Conservation (phyloP, 2,329 filamentous ascomycete species). For the Botrytis porri region DNA sequence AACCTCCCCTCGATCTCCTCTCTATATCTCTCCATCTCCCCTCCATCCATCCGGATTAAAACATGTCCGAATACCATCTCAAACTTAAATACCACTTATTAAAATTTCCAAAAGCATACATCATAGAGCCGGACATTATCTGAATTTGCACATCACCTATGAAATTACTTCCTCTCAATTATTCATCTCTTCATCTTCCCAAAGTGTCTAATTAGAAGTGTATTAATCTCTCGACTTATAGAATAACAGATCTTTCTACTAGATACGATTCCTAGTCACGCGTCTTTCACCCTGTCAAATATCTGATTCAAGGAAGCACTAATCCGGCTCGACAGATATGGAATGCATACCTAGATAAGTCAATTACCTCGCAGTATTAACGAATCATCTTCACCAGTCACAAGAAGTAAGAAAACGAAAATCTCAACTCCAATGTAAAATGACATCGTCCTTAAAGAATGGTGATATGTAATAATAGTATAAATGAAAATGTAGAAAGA, state of each 20-base stretch:
- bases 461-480: not conserved
- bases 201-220: not conserved
- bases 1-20: no score
- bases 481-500: not conserved
- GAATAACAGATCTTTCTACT: not conserved
- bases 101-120: no score
- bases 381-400: not conserved
- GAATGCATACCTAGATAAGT: no score
- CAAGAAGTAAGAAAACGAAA: not conserved
- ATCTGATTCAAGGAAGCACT: not conserved
- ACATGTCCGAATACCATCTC: no score
- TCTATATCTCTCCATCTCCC: no score
- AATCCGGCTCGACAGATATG: not conserved
- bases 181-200: no score
- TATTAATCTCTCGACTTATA: not conserved
- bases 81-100: no score
- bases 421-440: not conserved
- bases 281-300: not conserved
- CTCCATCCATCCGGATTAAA: no score
- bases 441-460: not conserved
- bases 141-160: rapidly evolving
- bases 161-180: not conserved
- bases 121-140: no score
- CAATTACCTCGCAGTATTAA: no score
- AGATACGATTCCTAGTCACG: not conserved